Evolutionary conservation across 148 eudicot species (phyloP).

Genomic region (Rhododendron williamsianum): DNA sequence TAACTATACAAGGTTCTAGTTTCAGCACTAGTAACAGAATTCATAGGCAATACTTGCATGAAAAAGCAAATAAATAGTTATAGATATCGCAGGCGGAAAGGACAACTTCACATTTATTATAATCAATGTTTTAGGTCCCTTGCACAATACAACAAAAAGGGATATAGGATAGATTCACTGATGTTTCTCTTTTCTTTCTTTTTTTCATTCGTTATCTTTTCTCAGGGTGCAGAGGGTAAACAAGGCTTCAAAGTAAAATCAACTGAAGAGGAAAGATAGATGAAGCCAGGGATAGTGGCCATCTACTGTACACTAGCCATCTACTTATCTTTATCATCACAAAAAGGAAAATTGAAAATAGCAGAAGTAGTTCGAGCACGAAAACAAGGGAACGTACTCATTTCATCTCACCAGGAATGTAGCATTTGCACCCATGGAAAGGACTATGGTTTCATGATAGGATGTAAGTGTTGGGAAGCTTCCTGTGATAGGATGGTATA

Average conservation of each 20-base stretch:
- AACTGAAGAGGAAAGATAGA: background rate
- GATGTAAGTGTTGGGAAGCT: background rate
- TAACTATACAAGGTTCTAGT: background rate
- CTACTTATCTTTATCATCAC: background rate
- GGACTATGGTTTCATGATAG: background rate
- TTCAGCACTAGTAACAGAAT: background rate
- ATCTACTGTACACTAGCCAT: background rate
- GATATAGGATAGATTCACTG: background rate
- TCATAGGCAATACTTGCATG: background rate
- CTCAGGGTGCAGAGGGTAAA: background rate
- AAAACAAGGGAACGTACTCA: background rate
- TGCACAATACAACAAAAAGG: background rate
- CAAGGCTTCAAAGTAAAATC: background rate
- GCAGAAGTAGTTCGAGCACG: background rate
- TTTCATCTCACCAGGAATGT: background rate
- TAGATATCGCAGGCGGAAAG: background rate
- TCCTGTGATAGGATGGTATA: background rate
- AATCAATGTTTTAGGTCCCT: background rate
- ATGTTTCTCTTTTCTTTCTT: background rate
- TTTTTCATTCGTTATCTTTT: background rate
- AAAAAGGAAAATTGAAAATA: background rate
- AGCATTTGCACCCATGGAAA: background rate
- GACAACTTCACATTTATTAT: background rate
- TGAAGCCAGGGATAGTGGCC: background rate
- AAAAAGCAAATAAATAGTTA: background rate